A percentile compares a stretch with the other conserved stretches of the same genome.
These are phyloP conservation scores for Aaosphaeria pasadenensis DNA, from an alignment of 2,329 filamentous ascomycete species.

Conservation along the genomic window DNA sequence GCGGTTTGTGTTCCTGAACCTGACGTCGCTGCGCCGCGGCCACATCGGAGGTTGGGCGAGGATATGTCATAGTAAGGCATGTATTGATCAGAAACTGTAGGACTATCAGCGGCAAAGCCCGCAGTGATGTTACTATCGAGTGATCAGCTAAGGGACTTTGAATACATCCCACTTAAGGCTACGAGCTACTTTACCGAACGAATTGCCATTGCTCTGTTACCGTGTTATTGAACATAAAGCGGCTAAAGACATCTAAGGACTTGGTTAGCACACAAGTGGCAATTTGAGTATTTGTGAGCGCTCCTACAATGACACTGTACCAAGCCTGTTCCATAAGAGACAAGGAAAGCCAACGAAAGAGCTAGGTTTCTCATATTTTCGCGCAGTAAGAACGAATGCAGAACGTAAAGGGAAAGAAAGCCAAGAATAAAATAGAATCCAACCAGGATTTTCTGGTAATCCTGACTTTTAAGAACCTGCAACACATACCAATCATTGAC, in stretches of 20 bases:
- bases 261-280: too few relatives aligned
- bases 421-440: too few relatives aligned
- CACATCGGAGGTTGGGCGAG: slow-evolving; percentile 6
- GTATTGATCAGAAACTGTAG: slow-evolving; percentile 8
- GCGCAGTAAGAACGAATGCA: too few relatives aligned
- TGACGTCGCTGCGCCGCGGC: slow-evolving; percentile 3
- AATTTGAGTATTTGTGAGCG: too few relatives aligned
- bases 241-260: slow-evolving; percentile 8
- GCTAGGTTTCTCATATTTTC: too few relatives aligned
- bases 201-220: slow-evolving; percentile 13
- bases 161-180: neutral
- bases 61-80: slow-evolving; percentile 14
- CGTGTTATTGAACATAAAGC: slow-evolving; percentile 12
- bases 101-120: slow-evolving; percentile 6
- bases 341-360: too few relatives aligned
- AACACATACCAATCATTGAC: too few relatives aligned
- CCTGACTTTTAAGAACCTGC: too few relatives aligned
- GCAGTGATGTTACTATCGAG: slow-evolving; percentile 7
- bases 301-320: too few relatives aligned
- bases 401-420: too few relatives aligned
- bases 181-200: slow-evolving; percentile 4
- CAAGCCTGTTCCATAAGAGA: too few relatives aligned
- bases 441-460: too few relatives aligned
- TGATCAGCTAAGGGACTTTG: neutral
- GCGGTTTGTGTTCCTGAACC: slow-evolving; percentile 8